Evolutionary conservation across 1,284 basidiomycete genomes (phyloP), one percentile per base, ranked within the genome.

Genomic region (Cerrena zonata): DNA sequence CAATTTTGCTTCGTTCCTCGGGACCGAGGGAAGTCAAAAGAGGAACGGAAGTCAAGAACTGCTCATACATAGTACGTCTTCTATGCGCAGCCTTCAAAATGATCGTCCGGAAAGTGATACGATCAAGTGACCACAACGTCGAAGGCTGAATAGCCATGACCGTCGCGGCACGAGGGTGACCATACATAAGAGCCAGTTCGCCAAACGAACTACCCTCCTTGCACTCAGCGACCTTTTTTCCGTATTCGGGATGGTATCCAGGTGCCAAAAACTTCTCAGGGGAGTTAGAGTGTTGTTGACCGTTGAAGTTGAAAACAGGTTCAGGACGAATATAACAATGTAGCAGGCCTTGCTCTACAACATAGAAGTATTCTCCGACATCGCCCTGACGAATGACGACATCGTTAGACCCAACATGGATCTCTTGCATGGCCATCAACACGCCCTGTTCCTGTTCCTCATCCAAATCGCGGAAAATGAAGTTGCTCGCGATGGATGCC

Each of bases 61-160:
- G 81, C 68, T 99, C 94, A 68, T 98, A 97, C 86, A 97, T 92
- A 58, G 90, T 89, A 48, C 95, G 79, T 57, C 93, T 84, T 53
- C 89, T 77, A 58, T 93, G 88, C 34, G 91, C 91, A 52, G 84
- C 78, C 66, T 91, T 91, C 53, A 96, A 78, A 48, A 99, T 88
- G 69, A 99, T 98, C n/a, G 92, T 95, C 38, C 95, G 84, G 85
- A 99, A 99, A 1, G 94, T 98, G 61, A 96, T 92, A 49, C 95
- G 88, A 72, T 99, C 95, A 53, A 99, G 76, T 4, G 91, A 87
- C 95, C 95, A 99, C 27, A 98, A 76, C 5, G 89, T 93, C 47
- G 89, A 94, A 0, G 80, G 72, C 49, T 90, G 84, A 37, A 89
- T 84, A 2, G 94, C 86, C 25, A 97, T 71, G 45, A 99, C 93